Evolutionary conservation across 164 flowering plant genomes (phyloP).

Genomic region (Macadamia tetraphylla): DNA sequence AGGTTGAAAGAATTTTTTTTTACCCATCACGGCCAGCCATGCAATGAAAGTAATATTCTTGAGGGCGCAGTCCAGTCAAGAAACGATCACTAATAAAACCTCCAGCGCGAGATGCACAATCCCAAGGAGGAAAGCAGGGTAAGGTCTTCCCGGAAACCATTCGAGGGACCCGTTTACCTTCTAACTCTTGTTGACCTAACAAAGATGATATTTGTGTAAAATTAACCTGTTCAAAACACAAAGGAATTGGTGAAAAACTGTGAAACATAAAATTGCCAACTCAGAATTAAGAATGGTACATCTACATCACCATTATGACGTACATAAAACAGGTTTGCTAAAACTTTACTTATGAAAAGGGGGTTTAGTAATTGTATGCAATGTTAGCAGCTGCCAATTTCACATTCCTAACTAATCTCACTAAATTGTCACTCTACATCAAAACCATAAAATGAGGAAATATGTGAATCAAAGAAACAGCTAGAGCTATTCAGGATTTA

Average conservation of each 20-base stretch:
- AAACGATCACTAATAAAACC: slow-evolving; percentile 91
- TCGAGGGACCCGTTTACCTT: slow-evolving; percentile 95
- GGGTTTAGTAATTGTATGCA: too few species aligned
- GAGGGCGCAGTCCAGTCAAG: slow-evolving; percentile 93
- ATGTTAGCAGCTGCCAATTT: too few species aligned
- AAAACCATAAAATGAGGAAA: too few species aligned
- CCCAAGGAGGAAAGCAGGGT: slow-evolving; percentile 95
- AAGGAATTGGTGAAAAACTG: slow-evolving; percentile 1
- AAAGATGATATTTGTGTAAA: slow-evolving; percentile 87
- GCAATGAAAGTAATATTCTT: slow-evolving; percentile 97
- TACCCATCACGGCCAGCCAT: slow-evolving; percentile 99
- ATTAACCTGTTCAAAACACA: slow-evolving; percentile 56
- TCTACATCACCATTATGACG: too few species aligned
- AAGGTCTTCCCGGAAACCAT: slow-evolving; percentile 98
- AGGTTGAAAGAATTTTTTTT: slow-evolving; percentile 7
- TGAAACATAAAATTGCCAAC: not conserved
- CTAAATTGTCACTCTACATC: too few species aligned
- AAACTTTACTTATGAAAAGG: too few species aligned
- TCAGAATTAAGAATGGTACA: not conserved
- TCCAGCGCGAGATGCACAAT: slow-evolving; percentile 79
- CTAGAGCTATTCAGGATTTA: too few species aligned
- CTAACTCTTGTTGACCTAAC: slow-evolving; percentile 91
- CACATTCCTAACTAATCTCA: too few species aligned
- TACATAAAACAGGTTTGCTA: too few species aligned
- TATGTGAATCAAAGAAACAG: too few species aligned